phyloP scores from a whole-genome alignment of 495 filamentous ascomycete species.

The Chaetomium cochliodes region DNA sequence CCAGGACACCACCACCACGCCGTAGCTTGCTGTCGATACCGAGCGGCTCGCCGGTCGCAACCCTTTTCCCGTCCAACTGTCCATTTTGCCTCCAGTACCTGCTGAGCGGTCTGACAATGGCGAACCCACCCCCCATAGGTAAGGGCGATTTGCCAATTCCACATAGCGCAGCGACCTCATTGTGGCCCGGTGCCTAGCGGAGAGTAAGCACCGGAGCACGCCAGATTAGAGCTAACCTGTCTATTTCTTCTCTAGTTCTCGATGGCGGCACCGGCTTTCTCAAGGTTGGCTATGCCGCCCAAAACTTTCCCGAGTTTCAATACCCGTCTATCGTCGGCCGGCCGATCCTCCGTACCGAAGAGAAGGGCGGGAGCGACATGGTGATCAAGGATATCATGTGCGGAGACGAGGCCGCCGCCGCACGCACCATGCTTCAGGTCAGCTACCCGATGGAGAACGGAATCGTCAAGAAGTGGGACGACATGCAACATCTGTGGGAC shows the following conservation, averaged over 20 bases:
- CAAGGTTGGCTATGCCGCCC: slow-evolving; percentile 96
- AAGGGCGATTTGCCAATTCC: slow-evolving; percentile 11
- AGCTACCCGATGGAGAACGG: slow-evolving; percentile 99
- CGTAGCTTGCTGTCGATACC: slow-evolving; percentile 13
- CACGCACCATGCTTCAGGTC: slow-evolving; percentile 94
- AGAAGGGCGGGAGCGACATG: slow-evolving; percentile 60
- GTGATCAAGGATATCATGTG: slow-evolving; percentile 99
- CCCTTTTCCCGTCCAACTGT: neutral
- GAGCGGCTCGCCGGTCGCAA: neutral
- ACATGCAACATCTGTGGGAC: slow-evolving; percentile 99
- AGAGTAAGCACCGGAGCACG: slow-evolving; percentile 14
- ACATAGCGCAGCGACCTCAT: slow-evolving; percentile 1
- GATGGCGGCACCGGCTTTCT: slow-evolving; percentile 99
- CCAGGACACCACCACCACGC: slow-evolving; percentile 17
- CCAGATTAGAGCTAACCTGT: slow-evolving; percentile 25
- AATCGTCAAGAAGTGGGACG: slow-evolving; percentile 98
- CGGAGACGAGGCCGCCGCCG: slow-evolving; percentile 95
- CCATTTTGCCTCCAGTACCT: neutral
- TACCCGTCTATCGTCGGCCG: slow-evolving; percentile 98
- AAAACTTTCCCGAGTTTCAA: slow-evolving; percentile 99
- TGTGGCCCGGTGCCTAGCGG: neutral
- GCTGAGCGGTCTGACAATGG: slow-evolving; percentile 24
- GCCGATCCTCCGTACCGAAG: slow-evolving; percentile 94
- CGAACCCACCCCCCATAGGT: slow-evolving; percentile 34
- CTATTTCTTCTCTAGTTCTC: slow-evolving; percentile 64